These are phyloP conservation scores for Debaryomyces tyrocola DNA, from an alignment of 805 yeast genomes.

Conservation along the genomic window DNA sequence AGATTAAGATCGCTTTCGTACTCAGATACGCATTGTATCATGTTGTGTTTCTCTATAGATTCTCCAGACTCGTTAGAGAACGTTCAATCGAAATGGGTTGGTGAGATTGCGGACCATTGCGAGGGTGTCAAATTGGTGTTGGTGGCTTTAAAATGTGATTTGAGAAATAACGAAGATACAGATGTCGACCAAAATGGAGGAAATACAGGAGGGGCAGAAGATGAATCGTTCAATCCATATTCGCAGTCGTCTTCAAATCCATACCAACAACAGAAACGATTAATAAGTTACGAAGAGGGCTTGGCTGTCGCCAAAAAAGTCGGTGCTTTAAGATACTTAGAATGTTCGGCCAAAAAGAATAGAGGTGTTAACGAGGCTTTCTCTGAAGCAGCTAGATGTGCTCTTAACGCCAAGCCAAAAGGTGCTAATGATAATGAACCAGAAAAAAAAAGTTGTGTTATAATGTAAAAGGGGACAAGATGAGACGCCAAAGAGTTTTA, in stretches of 20 bases:
- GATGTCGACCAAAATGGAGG: conserved; percentile 32
- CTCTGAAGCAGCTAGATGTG: conserved; percentile 97
- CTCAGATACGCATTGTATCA: conserved; percentile 94
- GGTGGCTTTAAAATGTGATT: conserved; percentile 93
- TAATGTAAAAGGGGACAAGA: conserved; percentile 27
- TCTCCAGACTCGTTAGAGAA: conserved; percentile 92
- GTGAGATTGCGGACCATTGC: conserved; percentile 95
- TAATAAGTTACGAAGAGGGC: conserved; percentile 91
- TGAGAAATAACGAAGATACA: conserved; percentile 65
- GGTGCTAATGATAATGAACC: conserved; percentile 57
- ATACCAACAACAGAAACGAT: conserved; percentile 43
- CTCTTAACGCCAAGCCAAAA: conserved; percentile 83
- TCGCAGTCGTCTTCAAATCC: conserved; percentile 29
- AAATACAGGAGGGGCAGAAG: conserved; percentile 18
- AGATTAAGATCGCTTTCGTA: conserved; percentile 88
- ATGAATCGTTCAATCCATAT: conserved; percentile 34
- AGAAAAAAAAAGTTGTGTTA: conserved; percentile 39
- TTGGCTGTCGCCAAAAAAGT: conserved; percentile 87
- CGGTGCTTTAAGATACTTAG: conserved; percentile 92
- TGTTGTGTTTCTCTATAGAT: conserved; percentile 94
- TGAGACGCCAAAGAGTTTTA: not conserved
- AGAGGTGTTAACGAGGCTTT: conserved; percentile 99
- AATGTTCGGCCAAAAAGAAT: conserved; percentile 94
- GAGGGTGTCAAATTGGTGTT: conserved; percentile 92
- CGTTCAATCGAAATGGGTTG: conserved; percentile 95